Evolutionary conservation across 805 yeast species (phyloP), one percentile per base, ranked within the genome.

Genomic region (Starmera amethionina): DNA sequence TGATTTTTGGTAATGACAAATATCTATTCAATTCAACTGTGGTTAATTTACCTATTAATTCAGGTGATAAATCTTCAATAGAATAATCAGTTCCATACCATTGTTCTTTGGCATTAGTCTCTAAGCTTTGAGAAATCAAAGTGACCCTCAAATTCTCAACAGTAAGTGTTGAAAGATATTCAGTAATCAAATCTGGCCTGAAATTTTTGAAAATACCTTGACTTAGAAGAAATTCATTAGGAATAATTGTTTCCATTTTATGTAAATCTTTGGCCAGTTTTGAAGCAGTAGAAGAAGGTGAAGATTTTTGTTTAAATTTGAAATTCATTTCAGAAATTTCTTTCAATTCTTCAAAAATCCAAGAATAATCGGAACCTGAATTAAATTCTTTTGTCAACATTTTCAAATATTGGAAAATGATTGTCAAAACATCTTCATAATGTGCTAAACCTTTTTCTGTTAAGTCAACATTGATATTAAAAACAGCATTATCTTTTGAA

Each of bases 31-130:
- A 40, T 35, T 56, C 54, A 40, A 61, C 58, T 42, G 46, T 46
- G 35, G 56, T 45, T 36, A 77, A 54, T 32, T 47, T 52, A 9
- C 55, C 37, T 7, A 65, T 13, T 4, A 80, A 56, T 1, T 61
- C 63, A 0, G 46, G 35, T 3, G 75, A 64, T 18, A 85, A 52
- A 13, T 65, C 62, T 10, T 62, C 66, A 34, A 71, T 57, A 3
- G 72, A 61, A 56, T 87, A 85, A 49, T 83, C 82, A 0, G 97
- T 87, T 4, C 95, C 96, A 55, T 93, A 90, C 96, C 96, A 90
- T 52, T 76, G 69, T 57, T 90, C 98, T 16, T 54, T 66, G 13
- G 61, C 46, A 40, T 71, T 71, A 4, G 77, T 70, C 7, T 68
- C 69, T 39, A 75, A 67, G 47, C 58, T 73, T 59, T 65, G 79